phyloP scores from a whole-genome alignment of 2,329 filamentous ascomycete species.

The Emergomyces orientalis region DNA sequence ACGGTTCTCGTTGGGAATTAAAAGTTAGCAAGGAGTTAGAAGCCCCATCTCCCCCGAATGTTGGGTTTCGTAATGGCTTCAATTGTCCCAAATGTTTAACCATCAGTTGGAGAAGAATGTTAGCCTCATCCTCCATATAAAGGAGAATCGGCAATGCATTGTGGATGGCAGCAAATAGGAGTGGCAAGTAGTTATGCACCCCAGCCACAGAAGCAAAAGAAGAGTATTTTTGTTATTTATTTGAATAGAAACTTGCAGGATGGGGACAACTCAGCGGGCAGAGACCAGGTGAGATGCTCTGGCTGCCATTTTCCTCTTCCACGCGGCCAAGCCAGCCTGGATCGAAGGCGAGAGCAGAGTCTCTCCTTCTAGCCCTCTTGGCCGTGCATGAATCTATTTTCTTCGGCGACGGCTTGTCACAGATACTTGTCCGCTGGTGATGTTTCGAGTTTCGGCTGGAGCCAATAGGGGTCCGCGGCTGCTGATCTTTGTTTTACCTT shows the following conservation, averaged over 20 bases:
- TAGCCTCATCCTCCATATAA: neutral
- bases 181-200: neutral
- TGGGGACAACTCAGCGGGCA: neutral
- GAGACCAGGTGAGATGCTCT: too few species aligned
- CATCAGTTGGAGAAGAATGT: neutral
- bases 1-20: neutral
- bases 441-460: conserved; percentile 1
- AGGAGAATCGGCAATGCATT: neutral
- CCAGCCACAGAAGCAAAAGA: neutral
- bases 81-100: neutral
- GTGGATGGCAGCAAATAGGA: neutral
- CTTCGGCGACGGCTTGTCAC: neutral
- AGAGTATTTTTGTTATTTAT: neutral
- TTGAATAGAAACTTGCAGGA: neutral
- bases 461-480: neutral
- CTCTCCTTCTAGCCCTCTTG: neutral
- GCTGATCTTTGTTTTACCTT: conserved; percentile 5
- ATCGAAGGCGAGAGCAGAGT: neutral
- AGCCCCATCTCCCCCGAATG: neutral
- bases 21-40: neutral
- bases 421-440: neutral
- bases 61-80: neutral
- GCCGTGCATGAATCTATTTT: neutral
- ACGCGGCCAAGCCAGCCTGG: neutral
- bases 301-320: too few species aligned